phyloP scores from a whole-genome alignment of 1,139 yeast species.

The Citeromyces hawaiiensis region DNA sequence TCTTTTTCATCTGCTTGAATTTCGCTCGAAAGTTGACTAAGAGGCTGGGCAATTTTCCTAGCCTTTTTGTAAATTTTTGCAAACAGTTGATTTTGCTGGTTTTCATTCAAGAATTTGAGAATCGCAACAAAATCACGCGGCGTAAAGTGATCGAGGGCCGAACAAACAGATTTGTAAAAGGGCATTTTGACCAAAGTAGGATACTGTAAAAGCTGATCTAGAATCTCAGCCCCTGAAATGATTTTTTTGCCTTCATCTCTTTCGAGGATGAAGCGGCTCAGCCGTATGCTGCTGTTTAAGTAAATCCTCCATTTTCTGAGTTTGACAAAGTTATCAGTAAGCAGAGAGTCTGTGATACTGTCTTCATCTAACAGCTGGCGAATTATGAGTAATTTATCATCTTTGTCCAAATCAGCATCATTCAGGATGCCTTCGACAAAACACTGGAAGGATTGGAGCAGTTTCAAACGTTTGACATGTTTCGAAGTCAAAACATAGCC shows the following conservation, averaged over 20 bases:
- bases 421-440: conserved; percentile 18
- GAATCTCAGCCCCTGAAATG: not conserved
- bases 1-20: too few species aligned
- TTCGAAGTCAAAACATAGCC: conserved; percentile 7
- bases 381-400: not conserved
- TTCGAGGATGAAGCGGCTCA: conserved; percentile 3
- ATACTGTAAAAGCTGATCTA: not conserved
- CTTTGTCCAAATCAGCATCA: not conserved
- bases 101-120: too few species aligned
- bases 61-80: too few species aligned
- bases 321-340: not conserved
- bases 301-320: conserved; percentile 1
- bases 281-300: conserved; percentile 4
- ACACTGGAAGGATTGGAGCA: conserved; percentile 31
- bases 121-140: too few species aligned
- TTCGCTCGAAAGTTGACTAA: too few species aligned
- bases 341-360: not conserved
- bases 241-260: not conserved
- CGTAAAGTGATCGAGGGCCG: too few species aligned
- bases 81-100: too few species aligned
- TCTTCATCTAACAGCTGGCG: conserved; percentile 2
- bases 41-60: too few species aligned
- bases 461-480: conserved; percentile 24
- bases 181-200: not conserved
- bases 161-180: not conserved